Conservation (phyloP, 1,284 basidiomycete genomes). For the Pascua sp. region DNA sequence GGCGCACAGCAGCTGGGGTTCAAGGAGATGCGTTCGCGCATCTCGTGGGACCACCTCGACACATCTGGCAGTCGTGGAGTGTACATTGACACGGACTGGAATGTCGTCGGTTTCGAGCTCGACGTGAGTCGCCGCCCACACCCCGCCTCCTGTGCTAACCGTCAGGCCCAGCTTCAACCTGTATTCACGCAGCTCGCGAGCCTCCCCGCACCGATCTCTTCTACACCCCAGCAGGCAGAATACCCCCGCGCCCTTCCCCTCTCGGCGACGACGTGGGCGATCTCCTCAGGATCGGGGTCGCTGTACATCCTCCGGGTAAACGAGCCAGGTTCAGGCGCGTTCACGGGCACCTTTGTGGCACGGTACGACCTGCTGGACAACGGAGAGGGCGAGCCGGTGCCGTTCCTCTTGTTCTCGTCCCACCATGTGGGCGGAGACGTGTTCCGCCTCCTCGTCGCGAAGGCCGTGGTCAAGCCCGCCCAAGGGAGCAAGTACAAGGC, state of each 20-base stretch:
- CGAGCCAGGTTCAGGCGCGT: constrained; percentile 28
- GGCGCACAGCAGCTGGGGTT: constrained; percentile 34
- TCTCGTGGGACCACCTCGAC: constrained; percentile 77
- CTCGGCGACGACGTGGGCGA: constrained; percentile 55
- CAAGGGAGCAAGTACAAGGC: constrained; percentile 16
- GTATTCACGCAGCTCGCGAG: constrained; percentile 60
- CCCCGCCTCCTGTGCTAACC: not conserved
- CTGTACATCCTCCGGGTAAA: constrained; percentile 58
- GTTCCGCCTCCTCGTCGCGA: constrained; percentile 26
- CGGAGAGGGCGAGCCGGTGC: constrained; percentile 39
- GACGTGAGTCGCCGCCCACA: constrained; percentile 34
- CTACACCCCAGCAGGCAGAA: constrained; percentile 55
- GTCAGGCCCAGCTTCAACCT: constrained; percentile 57
- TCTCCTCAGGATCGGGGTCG: constrained; percentile 69
- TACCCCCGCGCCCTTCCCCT: constrained; percentile 72
- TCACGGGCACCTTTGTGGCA: constrained; percentile 54
- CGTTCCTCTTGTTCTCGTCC: constrained; percentile 53
- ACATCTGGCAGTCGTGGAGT: constrained; percentile 53
- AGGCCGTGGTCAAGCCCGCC: constrained; percentile 16
- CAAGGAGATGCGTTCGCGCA: constrained; percentile 71
- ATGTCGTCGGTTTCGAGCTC: constrained; percentile 62
- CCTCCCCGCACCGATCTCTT: constrained; percentile 54
- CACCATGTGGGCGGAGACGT: constrained; percentile 16
- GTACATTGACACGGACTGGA: constrained; percentile 68
- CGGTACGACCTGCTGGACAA: constrained; percentile 54